Conservation (phyloP, 305 asterid genomes). For the Rubia tinctorum region DNA sequence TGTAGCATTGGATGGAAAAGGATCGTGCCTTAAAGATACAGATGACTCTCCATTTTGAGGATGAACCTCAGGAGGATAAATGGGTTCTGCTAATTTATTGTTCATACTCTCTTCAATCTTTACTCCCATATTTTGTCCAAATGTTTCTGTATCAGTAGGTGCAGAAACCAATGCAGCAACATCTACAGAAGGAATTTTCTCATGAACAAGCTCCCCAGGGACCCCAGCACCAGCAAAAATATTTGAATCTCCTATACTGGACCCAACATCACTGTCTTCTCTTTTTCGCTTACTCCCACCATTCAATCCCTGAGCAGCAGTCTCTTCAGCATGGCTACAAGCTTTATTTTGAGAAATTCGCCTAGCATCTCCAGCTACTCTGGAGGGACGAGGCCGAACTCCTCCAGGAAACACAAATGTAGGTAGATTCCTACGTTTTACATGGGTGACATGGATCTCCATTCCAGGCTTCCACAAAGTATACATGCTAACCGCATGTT, state of each 20-base stretch:
- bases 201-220: conserved; percentile 19
- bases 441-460: conserved; percentile 30
- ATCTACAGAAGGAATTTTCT: conserved; percentile 10
- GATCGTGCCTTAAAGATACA: conserved; percentile 6
- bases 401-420: conserved; percentile 29
- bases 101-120: conserved; percentile 14
- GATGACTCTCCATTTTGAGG: conserved; percentile 11
- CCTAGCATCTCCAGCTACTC: conserved; percentile 16
- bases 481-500: conserved; percentile 21
- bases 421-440: conserved; percentile 24
- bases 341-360: conserved; percentile 11
- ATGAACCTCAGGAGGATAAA: background rate
- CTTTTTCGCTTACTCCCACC: conserved; percentile 17
- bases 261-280: conserved; percentile 12
- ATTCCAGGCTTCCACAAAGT: conserved; percentile 26
- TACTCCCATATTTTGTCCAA: conserved; percentile 9
- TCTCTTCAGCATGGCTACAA: conserved; percentile 17
- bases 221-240: conserved; percentile 1
- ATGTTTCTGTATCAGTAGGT: conserved; percentile 3
- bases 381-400: conserved; percentile 21
- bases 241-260: conserved; percentile 17
- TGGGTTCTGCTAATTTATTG: background rate
- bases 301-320: conserved; percentile 20
- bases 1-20: conserved; percentile 13
- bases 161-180: conserved; percentile 15